phyloP scores from a whole-genome alignment of 2,329 filamentous ascomycete genomes.

The Colletotrichum spinosum region DNA sequence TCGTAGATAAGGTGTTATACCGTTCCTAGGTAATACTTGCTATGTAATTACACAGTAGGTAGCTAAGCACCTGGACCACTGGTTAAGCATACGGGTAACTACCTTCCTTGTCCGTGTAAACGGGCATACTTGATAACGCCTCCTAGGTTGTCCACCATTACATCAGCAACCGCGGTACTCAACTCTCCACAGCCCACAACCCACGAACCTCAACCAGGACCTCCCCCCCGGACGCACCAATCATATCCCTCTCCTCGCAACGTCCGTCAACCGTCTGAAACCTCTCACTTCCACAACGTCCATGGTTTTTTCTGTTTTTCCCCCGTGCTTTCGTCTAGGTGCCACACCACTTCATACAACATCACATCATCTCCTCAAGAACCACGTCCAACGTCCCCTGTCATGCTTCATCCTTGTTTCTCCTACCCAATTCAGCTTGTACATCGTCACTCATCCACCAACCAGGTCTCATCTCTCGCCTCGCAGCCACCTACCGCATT shows the following conservation, averaged over 20 bases:
- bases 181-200: not conserved
- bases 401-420: too few species aligned
- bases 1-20: too few species aligned
- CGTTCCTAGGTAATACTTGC: too few species aligned
- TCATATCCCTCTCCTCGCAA: constrained; percentile 7
- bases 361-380: too few species aligned
- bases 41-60: too few species aligned
- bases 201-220: not conserved
- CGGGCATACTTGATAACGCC: not conserved
- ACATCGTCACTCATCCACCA: constrained; percentile 6
- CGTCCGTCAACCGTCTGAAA: constrained; percentile 32
- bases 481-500: constrained; percentile 4
- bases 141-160: constrained; percentile 16
- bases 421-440: constrained; percentile 11
- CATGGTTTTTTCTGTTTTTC: too few species aligned
- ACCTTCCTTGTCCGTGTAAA: too few species aligned
- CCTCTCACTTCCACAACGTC: constrained; percentile 9
- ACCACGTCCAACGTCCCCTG: too few species aligned
- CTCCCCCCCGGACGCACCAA: constrained; percentile 6
- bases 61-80: too few species aligned
- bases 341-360: too few species aligned
- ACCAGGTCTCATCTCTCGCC: constrained; percentile 2
- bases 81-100: too few species aligned
- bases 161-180: constrained; percentile 3
- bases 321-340: too few species aligned